Base-by-base conservation (phyloP, 805 yeast species). In the Hanseniaspora hatyaiensis region DNA sequence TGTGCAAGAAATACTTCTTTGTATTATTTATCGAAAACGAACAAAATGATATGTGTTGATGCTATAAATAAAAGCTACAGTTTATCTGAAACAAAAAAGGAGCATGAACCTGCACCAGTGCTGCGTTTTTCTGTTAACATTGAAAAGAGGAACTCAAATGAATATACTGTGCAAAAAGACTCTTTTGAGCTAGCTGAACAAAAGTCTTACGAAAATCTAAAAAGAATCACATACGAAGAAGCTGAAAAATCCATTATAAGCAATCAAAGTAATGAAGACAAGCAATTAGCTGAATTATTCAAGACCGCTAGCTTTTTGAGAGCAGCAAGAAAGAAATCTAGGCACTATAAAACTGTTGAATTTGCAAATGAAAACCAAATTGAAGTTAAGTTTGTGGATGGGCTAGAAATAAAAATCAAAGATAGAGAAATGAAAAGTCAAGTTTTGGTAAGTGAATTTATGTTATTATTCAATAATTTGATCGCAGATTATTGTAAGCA, bases 391-490 rank as follows among this genome's bases (percentile, higher is more conserved):
- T 8, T 11, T 4, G 20, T 6, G 5, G 18, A 1, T 13, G 22
- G 16, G 11, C 20, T 24, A 12, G 16, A 16, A 8, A 37, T 24
- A 3, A 18, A 3, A 11, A 12, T 37, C 6, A 19, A 26, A 16
- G 24, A 37, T 16, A 31, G 18, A 13, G 59, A 59, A 16, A 59
- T 77, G 0, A 64, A 68, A 30, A 78, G 95, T 0, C 77, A 75
- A 33, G 56, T 68, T 2, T 66, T 89, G 22, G 96, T 89, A 1
- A 72, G 89, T 0, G 94, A 89, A 59, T 60, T 82, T 41, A 89
- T 89, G 98, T 72, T 88, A 20, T 64, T 75, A 38, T 86, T 92
- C 1, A 87, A 86, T 59, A 65, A 71, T n/a, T 63, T 79, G 3
- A 69, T 77, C 1, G 82, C 82, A 1, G 50, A 60, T 1, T 71